These are phyloP conservation scores for Boechera retrofracta DNA, from an alignment of 345 rosid genomes.

Conservation along the genomic window DNA sequence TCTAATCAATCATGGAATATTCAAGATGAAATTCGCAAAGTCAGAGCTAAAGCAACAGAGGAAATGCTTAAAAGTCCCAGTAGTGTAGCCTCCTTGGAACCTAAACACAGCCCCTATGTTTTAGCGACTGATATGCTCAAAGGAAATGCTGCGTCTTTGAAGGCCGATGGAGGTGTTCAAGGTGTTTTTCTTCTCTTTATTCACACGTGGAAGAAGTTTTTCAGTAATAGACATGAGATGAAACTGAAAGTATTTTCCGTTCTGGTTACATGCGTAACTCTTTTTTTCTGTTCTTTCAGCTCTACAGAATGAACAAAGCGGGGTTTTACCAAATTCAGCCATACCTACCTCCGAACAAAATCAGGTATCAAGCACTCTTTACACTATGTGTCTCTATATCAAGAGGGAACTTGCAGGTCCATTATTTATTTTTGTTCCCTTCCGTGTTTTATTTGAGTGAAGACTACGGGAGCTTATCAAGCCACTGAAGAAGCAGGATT, in stretches of 20 bases:
- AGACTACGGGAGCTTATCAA: constrained; percentile 40
- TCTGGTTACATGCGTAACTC: constrained; percentile 21
- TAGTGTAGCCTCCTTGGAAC: constrained; percentile 53
- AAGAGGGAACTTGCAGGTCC: constrained; percentile 13
- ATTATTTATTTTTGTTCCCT: neutral
- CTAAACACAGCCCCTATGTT: constrained; percentile 44
- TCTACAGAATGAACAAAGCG: constrained; percentile 38
- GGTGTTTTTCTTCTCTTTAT: constrained; percentile 3
- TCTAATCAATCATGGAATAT: constrained; percentile 77
- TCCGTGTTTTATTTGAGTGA: constrained; percentile 37
- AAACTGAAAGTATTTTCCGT: constrained; percentile 22
- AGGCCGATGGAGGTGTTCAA: constrained; percentile 42
- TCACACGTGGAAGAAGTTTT: constrained; percentile 17
- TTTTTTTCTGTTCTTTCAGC: constrained; percentile 30
- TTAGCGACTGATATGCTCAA: constrained; percentile 11
- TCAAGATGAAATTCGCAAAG: constrained; percentile 83
- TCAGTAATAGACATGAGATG: constrained; percentile 26
- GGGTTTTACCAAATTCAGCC: constrained; percentile 30
- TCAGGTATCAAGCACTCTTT: constrained; percentile 39
- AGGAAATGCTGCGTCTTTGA: constrained; percentile 41
- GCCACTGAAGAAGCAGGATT: constrained; percentile 34
- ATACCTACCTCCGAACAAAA: constrained; percentile 36
- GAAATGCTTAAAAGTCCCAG: constrained; percentile 71
- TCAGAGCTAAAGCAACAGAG: constrained; percentile 88
- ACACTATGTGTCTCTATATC: constrained; percentile 4